phyloP scores from a whole-genome alignment of 2,329 filamentous ascomycete genomes.

The Colletotrichum sp. region DNA sequence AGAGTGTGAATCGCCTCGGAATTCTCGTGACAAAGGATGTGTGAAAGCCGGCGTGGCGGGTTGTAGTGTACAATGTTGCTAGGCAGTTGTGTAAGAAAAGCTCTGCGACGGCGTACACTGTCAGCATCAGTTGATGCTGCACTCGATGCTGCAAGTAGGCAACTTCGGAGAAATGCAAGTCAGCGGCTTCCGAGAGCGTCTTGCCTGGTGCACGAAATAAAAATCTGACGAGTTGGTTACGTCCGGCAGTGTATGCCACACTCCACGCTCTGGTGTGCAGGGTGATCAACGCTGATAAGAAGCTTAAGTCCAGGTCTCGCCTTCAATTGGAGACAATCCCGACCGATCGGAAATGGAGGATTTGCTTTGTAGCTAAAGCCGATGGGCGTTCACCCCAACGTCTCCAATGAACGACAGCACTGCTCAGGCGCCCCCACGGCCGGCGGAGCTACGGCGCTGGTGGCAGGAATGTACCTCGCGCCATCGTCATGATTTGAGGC shows the following conservation, averaged over 20 bases:
- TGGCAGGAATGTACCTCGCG: not conserved
- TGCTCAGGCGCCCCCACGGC: not conserved
- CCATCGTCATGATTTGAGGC: not conserved
- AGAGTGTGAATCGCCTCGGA: not conserved
- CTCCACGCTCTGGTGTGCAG: not conserved
- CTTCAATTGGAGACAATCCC: not conserved
- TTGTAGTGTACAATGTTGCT: not conserved
- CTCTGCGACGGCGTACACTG: not conserved
- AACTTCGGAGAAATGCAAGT: not conserved
- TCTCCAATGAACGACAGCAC: not conserved
- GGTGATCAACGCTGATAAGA: not conserved
- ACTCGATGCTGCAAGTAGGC: not conserved
- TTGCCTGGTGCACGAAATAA: not conserved
- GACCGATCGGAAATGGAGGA: slow-evolving; percentile 11
- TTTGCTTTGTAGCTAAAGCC: slow-evolving; percentile 1
- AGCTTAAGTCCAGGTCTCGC: not conserved
- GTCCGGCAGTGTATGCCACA: not conserved
- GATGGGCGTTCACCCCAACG: not conserved
- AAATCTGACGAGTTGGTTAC: not conserved
- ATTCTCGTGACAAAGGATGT: not conserved
- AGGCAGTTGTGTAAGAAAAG: not conserved
- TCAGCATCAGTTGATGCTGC: not conserved
- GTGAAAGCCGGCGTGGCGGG: not conserved
- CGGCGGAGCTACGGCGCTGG: not conserved
- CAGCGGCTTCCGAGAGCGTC: not conserved